These are phyloP conservation scores for Epichloe gansuensis DNA, from an alignment of 2,329 filamentous ascomycete species.

Conservation along the genomic window DNA sequence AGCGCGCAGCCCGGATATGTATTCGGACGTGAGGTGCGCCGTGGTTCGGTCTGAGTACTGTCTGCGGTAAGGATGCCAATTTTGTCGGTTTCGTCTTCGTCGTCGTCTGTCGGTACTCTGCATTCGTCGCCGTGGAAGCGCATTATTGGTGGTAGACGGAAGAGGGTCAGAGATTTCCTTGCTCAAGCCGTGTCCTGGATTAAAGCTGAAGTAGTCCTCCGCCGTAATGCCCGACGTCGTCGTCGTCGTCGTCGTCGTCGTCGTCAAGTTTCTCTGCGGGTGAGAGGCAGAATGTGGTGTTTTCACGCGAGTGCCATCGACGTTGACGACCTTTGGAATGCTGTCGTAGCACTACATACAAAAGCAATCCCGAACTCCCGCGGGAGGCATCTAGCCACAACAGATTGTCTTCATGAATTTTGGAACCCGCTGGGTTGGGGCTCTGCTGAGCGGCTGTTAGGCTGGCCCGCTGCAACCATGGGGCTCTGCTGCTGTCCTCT, in stretches of 20 bases:
- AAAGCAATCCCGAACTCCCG: constrained; percentile 17
- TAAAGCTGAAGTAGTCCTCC: not conserved
- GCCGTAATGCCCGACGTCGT: not conserved
- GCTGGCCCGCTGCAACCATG: constrained; percentile 40
- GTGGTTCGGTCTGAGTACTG: not conserved
- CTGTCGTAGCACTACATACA: constrained; percentile 18
- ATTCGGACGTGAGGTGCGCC: not conserved
- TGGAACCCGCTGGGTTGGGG: constrained; percentile 72
- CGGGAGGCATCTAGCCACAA: constrained; percentile 52
- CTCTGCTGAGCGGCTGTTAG: constrained; percentile 48
- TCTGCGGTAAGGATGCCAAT: not conserved
- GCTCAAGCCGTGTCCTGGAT: not conserved
- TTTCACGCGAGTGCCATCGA: not conserved
- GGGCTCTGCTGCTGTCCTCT: constrained; percentile 49
- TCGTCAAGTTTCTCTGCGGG: not conserved
- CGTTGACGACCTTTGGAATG: constrained; percentile 10
- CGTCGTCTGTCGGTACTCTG: not conserved
- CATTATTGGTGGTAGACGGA: not conserved
- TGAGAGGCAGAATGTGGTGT: not conserved
- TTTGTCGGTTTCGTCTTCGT: constrained; percentile 6
- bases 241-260: not conserved
- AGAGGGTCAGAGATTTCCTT: not conserved
- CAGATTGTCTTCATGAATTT: constrained; percentile 84
- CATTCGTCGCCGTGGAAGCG: not conserved
- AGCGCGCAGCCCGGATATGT: not conserved